Percentiles rank a stretch among this genome's conserved stretches.
These are phyloP conservation scores for Trametes maxima DNA, from an alignment of 768 basidiomycete species.

Conservation along the genomic window DNA sequence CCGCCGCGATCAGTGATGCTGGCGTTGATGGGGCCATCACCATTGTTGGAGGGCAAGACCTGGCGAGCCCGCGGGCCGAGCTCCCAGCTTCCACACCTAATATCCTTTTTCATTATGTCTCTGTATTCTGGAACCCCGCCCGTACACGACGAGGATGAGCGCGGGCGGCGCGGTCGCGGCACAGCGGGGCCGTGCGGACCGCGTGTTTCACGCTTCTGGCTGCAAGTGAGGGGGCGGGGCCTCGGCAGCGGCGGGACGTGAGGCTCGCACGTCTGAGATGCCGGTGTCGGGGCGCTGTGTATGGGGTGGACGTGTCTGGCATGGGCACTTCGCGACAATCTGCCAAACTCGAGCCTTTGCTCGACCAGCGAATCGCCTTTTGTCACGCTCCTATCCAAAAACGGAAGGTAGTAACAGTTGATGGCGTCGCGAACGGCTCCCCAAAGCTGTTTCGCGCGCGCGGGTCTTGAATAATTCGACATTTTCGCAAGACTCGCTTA, in stretches of 20 bases:
- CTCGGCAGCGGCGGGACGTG: not conserved
- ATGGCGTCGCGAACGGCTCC: slow-evolving; percentile 11
- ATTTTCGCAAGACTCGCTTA: slow-evolving; percentile 23
- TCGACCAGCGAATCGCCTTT: slow-evolving; percentile 19
- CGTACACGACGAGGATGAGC: not conserved
- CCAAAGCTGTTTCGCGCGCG: slow-evolving; percentile 16
- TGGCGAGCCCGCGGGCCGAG: slow-evolving; percentile 8
- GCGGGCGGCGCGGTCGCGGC: slow-evolving; percentile 2
- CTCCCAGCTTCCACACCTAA: not conserved
- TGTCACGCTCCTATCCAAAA: slow-evolving; percentile 10
- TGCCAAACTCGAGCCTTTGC: slow-evolving; percentile 20
- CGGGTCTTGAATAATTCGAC: slow-evolving; percentile 16
- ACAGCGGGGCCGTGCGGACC: slow-evolving; percentile 11
- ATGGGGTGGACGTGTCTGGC: slow-evolving; percentile 12
- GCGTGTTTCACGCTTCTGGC: slow-evolving; percentile 10
- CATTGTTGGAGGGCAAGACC: slow-evolving; percentile 17
- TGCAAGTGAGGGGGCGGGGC: slow-evolving; percentile 1
- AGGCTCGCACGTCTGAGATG: slow-evolving; percentile 1
- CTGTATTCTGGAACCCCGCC: not conserved
- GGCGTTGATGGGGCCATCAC: slow-evolving; percentile 22
- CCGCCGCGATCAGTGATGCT: slow-evolving; percentile 21
- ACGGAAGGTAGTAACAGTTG: slow-evolving; percentile 14
- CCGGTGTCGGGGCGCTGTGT: slow-evolving; percentile 17
- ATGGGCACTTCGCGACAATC: slow-evolving; percentile 25
- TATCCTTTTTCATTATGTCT: not conserved